These are phyloP conservation scores for Pseudovirgaria hyperparasitica DNA, from an alignment of 2,329 filamentous ascomycete genomes.

Conservation along the genomic window DNA sequence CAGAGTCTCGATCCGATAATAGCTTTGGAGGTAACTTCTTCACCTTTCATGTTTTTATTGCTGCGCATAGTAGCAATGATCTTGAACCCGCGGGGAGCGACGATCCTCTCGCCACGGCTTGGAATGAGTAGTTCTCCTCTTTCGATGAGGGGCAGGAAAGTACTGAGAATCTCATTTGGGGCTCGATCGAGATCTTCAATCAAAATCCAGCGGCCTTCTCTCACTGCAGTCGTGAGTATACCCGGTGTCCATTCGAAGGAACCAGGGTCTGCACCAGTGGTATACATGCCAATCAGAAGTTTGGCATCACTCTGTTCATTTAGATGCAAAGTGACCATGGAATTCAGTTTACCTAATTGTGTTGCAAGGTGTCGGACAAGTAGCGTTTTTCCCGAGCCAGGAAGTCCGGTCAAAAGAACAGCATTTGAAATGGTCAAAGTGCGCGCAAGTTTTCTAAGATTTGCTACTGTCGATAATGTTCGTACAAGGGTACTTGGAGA, in stretches of 20 bases:
- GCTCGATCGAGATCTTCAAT: constrained; percentile 95
- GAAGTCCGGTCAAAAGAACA: constrained; percentile 66
- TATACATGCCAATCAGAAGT: constrained; percentile 87
- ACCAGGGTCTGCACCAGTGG: constrained; percentile 73
- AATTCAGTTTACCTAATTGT: constrained; percentile 63
- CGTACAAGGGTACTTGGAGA: constrained; percentile 32
- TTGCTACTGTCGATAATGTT: constrained; percentile 60
- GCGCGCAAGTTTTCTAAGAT: constrained; percentile 56
- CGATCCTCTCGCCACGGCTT: constrained; percentile 73
- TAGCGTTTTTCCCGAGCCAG: constrained; percentile 85
- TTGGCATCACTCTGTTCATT: constrained; percentile 99
- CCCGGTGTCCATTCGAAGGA: constrained; percentile 88
- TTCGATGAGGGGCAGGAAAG: constrained; percentile 84
- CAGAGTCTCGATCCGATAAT: constrained; percentile 81
- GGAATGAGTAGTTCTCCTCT: constrained; percentile 82
- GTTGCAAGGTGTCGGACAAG: constrained; percentile 71
- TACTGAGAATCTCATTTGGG: constrained; percentile 88
- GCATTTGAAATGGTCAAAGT: constrained; percentile 57
- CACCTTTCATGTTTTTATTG: constrained; percentile 48
- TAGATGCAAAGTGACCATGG: constrained; percentile 86
- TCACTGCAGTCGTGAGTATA: constrained; percentile 84
- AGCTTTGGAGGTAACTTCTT: constrained; percentile 52
- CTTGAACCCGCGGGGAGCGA: constrained; percentile 72
- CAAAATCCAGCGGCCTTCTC: constrained; percentile 89
- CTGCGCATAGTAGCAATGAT: constrained; percentile 87